Evolutionary conservation across 306 rosid genomes (phyloP), one percentile per base, ranked within the genome.

Genomic region (Cicer bijugum): DNA sequence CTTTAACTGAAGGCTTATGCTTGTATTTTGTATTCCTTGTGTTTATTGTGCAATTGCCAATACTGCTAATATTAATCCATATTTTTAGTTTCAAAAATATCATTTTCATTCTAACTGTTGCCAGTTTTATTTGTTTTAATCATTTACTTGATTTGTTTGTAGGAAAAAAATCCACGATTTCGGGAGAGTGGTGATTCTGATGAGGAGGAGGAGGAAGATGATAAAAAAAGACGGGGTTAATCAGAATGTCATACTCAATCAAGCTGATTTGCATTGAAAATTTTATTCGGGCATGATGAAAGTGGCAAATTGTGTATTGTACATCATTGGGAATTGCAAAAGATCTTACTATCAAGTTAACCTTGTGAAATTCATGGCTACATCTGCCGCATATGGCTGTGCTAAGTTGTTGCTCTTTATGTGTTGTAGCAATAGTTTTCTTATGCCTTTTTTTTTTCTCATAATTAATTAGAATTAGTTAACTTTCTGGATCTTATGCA

Each of bases 141-240:
- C 67, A 58, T 10, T 40, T 28, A 14, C 69, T 85, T 57, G 38
- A 46, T 65, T 9, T 77, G 59, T 80, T 79, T 58, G 61, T 87
- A 93, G 98, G 97, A 91, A 78, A 93, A 93, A 83, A 93, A 93
- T 83, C 98, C 98, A 44, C 88, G 98, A 66, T 93, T 93, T 79
- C 97, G 98, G 15, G 97, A 91, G 90, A 91, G 98, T 56, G 98
- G 97, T 9, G 97, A 93, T 84, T 91, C 96, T 38, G 98, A 93
- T 71, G 98, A 93, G 0, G 98, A 93, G 0, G 98, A 93, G 0
- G 98, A 92, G 38, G 98, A 93, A 12, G 97, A 93, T 83, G 96
- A 88, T 73, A 64, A 87, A 46, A 91, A 89, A 71, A 85, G 81
- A 42, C 82, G 79, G 72, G 69, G 76, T 72, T 91, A 76, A 77